Conservation (phyloP, 176 grass and related monocot genomes). For the Bonia amplexicaulis region DNA sequence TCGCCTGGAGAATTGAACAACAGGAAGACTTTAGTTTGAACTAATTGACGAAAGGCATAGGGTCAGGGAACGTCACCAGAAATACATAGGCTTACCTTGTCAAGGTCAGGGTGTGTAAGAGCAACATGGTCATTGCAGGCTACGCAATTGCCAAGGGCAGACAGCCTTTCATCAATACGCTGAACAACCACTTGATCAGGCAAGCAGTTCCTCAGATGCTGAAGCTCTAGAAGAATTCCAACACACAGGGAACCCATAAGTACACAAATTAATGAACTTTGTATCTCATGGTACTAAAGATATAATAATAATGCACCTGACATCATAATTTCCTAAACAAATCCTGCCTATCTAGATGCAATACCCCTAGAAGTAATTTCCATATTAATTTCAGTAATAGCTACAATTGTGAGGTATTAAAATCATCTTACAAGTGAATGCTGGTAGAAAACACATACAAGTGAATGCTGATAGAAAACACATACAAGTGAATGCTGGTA, state of each 20-base stretch:
- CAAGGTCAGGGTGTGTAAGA: conserved; percentile 96
- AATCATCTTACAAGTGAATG: not conserved
- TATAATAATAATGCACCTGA: not conserved
- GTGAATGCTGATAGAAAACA: too few species aligned
- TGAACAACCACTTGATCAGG: conserved; percentile 96
- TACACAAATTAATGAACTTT: not conserved
- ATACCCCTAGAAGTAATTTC: not conserved
- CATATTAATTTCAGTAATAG: not conserved
- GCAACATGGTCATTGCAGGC: conserved; percentile 98
- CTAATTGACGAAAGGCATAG: not conserved
- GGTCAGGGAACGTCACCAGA: not conserved
- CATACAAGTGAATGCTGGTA: not conserved
- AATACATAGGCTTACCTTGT: conserved; percentile 47
- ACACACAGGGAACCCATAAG: not conserved
- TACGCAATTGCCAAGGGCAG: conserved; percentile 87
- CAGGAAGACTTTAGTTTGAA: not conserved
- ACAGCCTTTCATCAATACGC: conserved; percentile 81
- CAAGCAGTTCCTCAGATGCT: conserved; percentile 93
- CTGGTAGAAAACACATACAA: not conserved
- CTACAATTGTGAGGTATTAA: not conserved
- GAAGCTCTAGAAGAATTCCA: conserved; percentile 63
- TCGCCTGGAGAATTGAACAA: conserved; percentile 43
- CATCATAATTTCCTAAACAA: not conserved
- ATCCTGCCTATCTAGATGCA: not conserved
- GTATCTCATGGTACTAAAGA: not conserved